Evolutionary conservation across 768 basidiomycete genomes (phyloP), one percentile per base, ranked within the genome.

Genomic region (Auriculariales sp.): DNA sequence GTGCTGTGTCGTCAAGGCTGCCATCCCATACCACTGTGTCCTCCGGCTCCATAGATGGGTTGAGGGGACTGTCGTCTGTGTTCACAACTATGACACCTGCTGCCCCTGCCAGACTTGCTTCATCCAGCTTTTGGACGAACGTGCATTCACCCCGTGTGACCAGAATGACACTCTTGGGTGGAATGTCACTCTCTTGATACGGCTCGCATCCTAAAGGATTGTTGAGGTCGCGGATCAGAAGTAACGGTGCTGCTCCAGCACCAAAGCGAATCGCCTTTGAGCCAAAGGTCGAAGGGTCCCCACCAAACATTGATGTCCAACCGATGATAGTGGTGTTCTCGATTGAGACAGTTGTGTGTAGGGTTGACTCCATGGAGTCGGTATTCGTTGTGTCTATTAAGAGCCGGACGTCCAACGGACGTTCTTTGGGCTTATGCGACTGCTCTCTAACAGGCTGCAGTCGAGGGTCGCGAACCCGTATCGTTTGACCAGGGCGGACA

Each of bases 91-190:
- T 64, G 7, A 92, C 76, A 1, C 89, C 93, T 0, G 73, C 73
- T 3, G 90, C 89, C 1, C 78, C 82, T 1, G 81, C 84, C 7
- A 70, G 65, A 15, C 73, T 72, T 3, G 91, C 92, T 39, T 71
- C 54, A 11, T 78, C 46, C 14, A 93, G 70, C 66, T 99, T 99
- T 55, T 87, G 75, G 12, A 89, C 64, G 65, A 98, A 97, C 7
- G 90, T 83, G 63, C 94, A 98, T 3, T 71, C 75, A 4, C 94
- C 94, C 27, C 94, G 75, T 36, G 70, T 70, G 14, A 84, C 69
- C 11, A 71, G 52, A 14, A 95, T 60, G 22, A 91, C 60, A 3
- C 77, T 70, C 14, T 52, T 35, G 45, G 73, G 70, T 10, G 66
- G 62, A 54, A 79, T 74, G 3, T 61, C 47, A 32, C 70, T 59